Conservation (phyloP, 2,329 filamentous ascomycete genomes). For the Epichloe scottii region DNA sequence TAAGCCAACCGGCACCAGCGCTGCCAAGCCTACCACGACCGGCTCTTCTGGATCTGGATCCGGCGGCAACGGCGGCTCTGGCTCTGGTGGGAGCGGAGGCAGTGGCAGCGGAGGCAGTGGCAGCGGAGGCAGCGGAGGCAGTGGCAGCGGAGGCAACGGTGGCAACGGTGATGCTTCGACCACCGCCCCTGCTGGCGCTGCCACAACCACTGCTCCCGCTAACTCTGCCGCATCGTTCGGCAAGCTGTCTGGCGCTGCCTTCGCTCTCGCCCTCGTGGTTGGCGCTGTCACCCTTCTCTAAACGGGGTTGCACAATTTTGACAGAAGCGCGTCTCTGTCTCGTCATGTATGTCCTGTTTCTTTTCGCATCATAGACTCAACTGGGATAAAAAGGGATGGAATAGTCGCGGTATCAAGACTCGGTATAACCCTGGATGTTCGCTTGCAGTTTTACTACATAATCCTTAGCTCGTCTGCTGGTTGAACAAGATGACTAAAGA, state of each 20-base stretch:
- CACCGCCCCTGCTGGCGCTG: background rate
- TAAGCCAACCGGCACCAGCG: constrained; percentile 4
- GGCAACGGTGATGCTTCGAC: background rate
- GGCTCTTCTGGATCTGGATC: constrained; percentile 2
- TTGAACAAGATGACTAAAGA: background rate
- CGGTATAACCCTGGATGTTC: background rate
- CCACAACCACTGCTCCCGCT: background rate
- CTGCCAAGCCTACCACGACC: constrained; percentile 1
- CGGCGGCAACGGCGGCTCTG: constrained; percentile 6
- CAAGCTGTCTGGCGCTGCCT: constrained; percentile 9
- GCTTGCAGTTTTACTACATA: background rate
- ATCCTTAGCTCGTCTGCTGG: background rate
- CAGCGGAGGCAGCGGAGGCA: background rate
- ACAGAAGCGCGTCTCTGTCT: background rate
- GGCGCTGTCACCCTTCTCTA: constrained; percentile 9
- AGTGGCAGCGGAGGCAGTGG: background rate
- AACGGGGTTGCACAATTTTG: background rate
- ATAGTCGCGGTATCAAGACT: background rate
- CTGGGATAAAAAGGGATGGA: constrained; percentile 2
- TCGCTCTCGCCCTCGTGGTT: constrained; percentile 8
- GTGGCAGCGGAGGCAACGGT: background rate
- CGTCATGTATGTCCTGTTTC: background rate
- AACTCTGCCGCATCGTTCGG: constrained; percentile 2
- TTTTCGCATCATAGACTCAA: constrained; percentile 2
- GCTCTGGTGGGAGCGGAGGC: constrained; percentile 1